These are phyloP conservation scores for Apiotrichum brassicae DNA, from an alignment of 1,284 basidiomycete genomes.

Conservation along the genomic window DNA sequence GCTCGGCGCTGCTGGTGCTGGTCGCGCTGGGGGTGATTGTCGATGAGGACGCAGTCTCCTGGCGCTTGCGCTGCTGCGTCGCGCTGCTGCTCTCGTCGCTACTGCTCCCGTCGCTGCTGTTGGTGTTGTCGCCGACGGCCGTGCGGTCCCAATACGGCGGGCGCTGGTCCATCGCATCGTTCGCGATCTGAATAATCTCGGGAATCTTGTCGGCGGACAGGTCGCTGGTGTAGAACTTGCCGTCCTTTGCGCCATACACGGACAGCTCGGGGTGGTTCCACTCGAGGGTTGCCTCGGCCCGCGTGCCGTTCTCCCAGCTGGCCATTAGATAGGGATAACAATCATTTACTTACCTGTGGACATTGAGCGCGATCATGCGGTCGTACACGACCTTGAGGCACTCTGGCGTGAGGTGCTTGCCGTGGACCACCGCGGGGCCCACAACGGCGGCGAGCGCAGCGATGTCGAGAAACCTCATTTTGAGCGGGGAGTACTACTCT, in stretches of 20 bases:
- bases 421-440: neutral
- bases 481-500: no score
- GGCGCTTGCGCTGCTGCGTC: slow-evolving; percentile 4
- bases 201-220: slow-evolving; percentile 50
- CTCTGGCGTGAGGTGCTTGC: neutral
- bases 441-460: neutral
- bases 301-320: slow-evolving; percentile 80
- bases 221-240: slow-evolving; percentile 34
- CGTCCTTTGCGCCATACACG: slow-evolving; percentile 52
- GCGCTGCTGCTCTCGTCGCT: neutral
- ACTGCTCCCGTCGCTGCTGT: neutral
- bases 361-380: slow-evolving; percentile 25
- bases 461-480: neutral
- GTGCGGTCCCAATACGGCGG: slow-evolving; percentile 8
- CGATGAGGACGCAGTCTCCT: neutral
- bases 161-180: slow-evolving; percentile 34
- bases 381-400: slow-evolving; percentile 19
- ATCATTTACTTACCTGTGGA: slow-evolving; percentile 14
- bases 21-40: neutral
- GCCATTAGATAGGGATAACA: no score
- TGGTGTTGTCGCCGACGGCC: neutral
- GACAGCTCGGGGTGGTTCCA: slow-evolving; percentile 59
- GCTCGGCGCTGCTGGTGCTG: neutral
- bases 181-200: slow-evolving; percentile 54
- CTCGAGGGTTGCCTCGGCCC: slow-evolving; percentile 64